Base-by-base conservation (phyloP, 2,329 filamentous ascomycete genomes). In the Gnomoniopsis smithogilvyi region DNA sequence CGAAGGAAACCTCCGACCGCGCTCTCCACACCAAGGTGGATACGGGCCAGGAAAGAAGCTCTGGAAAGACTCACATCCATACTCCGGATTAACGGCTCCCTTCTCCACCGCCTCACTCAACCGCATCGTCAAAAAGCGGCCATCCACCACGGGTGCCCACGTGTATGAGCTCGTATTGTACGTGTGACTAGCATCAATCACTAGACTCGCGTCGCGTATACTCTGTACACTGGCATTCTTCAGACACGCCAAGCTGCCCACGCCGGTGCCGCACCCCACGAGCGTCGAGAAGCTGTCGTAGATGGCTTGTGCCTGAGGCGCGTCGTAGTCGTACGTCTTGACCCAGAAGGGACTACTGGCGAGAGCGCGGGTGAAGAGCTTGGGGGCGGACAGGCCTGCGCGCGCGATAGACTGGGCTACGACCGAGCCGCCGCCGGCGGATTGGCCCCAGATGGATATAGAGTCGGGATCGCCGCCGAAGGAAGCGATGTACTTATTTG, bases 121-220 rank as follows among this genome's bases (percentile, higher is more conserved):
- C 19, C 73, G 72, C 57, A 74, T 68, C 1, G 66, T 71, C 49
- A 88, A 70, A 64, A 87, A 86, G 0, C 60, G 66, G 11, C 75
- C 78, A 64, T 87, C 84, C 59, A 87, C 78, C 10, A 87, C 82
- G 1, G 85, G 84, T 0, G 79, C 81, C 82, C 83, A 87, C 0
- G 79, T 83, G 66, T 81, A 87, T 1, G 78, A 80, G 21, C 76
- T 80, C 0, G 83, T 83, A 15, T 73, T 82, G 67, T 83, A 85
- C 19, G 76, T 78, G 64, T 82, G 76, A 54, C 73, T 77, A 2
- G 68, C 73, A 19, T 76, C 75, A 21, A 87, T 75, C 19, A 68
- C 65, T 19, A 84, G 68, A 41, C 75, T 79, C 2, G 82, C 83
- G n/a, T 79, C 73, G 4, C 82, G 73, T 21, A 87, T 72, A 1